Base-by-base conservation (phyloP, 192 early-diverging fungal species). In the Rhizoclosmatium globosum region DNA sequence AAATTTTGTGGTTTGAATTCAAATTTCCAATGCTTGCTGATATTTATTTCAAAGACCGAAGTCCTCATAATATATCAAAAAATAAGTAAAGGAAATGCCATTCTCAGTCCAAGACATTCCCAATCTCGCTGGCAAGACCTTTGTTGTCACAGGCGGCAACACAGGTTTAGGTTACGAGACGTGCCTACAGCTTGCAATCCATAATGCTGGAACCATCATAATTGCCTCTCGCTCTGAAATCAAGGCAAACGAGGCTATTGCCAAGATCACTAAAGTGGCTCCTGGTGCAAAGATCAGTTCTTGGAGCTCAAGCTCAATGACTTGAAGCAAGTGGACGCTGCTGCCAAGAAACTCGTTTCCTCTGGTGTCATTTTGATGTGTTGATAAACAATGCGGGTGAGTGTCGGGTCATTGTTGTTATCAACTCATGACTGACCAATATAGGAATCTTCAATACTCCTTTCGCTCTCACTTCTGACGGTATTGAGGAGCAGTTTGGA, bases 401-500 rank as follows among this genome's bases (percentile, higher is more conserved):
- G 64, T 31, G 11, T 13, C 21, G 39, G 11, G 11, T 41, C 15
- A 57, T 21, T 31, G 11, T 42, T 76, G 9, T 15, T 15, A 13
- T 44, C 47, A 76, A 90, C 85, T 15, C 11, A 13, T 0, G 11
- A 13, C 13, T 41, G 9, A 13, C 13, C 9, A 13, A 13, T n/a
- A 31, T 13, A 13, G 21, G 92, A 78, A 86, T 94, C 23, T 93
- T 94, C 92, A 81, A 80, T 45, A 74, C 83, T 6, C 91, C 92
- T 2, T 86, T 81, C 21, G 59, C 74, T 0, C 83, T 88, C 47
- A 84, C 88, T 45, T 79, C 69, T 39, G 88, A 94, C 48, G 89
- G 87, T 23, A 89, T 93, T n/a, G 93, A 93, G 82, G 46, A 80
- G 67, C 92, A 93, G 76, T 89, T 92, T 57, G 86, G 85, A 9